These are phyloP conservation scores for Cystobasidium onofrii DNA, from an alignment of 768 basidiomycete genomes.

Conservation along the genomic window DNA sequence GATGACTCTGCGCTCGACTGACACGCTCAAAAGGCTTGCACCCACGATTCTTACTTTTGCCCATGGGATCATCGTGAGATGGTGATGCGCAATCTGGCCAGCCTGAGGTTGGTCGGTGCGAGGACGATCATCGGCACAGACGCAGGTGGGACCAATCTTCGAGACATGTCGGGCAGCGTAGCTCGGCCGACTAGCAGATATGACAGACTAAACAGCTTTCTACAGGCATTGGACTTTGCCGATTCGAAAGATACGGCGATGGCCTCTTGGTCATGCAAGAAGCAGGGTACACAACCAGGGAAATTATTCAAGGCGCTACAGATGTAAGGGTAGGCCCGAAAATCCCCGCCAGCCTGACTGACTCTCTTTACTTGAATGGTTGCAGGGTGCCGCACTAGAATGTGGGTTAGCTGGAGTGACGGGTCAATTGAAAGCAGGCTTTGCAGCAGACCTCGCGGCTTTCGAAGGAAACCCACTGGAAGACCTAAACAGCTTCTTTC, in stretches of 20 bases:
- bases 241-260: conserved; percentile 4
- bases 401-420: neutral
- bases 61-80: conserved; percentile 6
- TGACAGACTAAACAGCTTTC: no score
- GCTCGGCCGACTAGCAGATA: no score
- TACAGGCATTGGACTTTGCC: conserved; percentile 14
- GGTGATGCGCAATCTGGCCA: neutral
- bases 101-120: neutral
- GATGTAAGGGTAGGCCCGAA: neutral
- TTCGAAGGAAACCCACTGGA: conserved; percentile 16
- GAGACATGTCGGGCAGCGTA: no score
- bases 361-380: neutral
- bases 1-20: no score
- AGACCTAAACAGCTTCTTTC: neutral
- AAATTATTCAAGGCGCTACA: conserved; percentile 2
- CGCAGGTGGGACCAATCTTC: no score
- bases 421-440: neutral
- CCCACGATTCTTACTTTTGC: conserved; percentile 7
- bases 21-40: neutral
- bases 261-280: neutral
- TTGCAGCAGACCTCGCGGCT: neutral
- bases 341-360: no score
- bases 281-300: conserved; percentile 1
- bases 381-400: conserved; percentile 1
- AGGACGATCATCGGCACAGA: neutral